Evolutionary conservation across 140 eudicot species (phyloP), one percentile per base, ranked within the genome.

Genomic region (Flaveria floridana): DNA sequence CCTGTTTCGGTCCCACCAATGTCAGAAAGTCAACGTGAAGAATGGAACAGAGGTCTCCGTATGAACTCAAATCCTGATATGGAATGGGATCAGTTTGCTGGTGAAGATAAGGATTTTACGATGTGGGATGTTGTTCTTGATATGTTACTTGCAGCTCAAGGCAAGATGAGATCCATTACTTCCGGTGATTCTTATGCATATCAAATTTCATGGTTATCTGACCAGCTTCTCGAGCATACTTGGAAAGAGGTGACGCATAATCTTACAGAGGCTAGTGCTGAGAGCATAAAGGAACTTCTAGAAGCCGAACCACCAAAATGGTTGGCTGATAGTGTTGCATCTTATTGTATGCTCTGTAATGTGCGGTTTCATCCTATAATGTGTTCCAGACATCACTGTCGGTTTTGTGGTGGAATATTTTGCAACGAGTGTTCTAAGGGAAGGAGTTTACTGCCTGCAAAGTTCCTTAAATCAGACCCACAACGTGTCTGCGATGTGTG

Each of bases 61-160:
- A 59, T 85, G 57, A 74, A 81, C 67, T 75, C 82, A n/a, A 85
- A 77, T 56, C 77, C 58, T 37, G 86, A 81, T 55, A 68, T 81
- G 72, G 88, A 84, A 26, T 88, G 88, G 90, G 83, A 83, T 67
- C 86, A 83, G 48, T 85, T 88, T 69, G 75, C 25, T 13, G 84
- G 81, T 46, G 90, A 82, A 77, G 85, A 83, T 7, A 88, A 82
- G 67, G 87, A 86, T 21, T 73, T 88, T 47, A 88, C 95, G 4
- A 79, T 88, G 85, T 88, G 95, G 95, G 90, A 88, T 67, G 95
- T 88, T 47, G 85, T 88, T 68, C 86, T 77, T 62, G 95, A 88
- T 16, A 85, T 88, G 87, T 72, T 84, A 67, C 84, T 84, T 74
- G 86, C 82, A 28, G 90, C 88, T 11, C 82, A 85, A 53, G 90